These are phyloP conservation scores for Fusarium pseudograminearum DNA, from an alignment of 2,329 filamentous ascomycete genomes.

Conservation along the genomic window DNA sequence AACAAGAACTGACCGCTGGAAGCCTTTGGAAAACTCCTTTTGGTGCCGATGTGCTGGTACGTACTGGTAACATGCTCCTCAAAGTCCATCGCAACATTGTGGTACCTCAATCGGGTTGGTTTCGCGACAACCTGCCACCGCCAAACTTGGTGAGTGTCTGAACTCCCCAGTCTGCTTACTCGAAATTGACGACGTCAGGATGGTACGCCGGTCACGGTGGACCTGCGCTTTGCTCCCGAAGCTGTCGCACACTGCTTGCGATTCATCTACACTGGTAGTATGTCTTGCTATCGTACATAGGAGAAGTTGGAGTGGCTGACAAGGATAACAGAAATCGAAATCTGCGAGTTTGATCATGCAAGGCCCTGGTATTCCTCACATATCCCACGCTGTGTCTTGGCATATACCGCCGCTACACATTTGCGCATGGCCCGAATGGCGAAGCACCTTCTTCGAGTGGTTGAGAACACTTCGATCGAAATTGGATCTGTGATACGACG, in stretches of 20 bases:
- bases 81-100: constrained; percentile 54
- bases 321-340: constrained; percentile 44
- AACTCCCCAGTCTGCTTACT: background rate
- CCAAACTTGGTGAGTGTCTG: constrained; percentile 43
- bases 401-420: constrained; percentile 50
- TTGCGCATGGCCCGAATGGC: constrained; percentile 49
- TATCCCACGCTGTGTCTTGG: constrained; percentile 51
- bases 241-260: constrained; percentile 50
- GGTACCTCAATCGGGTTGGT: constrained; percentile 50
- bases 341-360: constrained; percentile 45
- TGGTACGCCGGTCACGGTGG: constrained; percentile 45
- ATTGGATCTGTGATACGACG: constrained; percentile 41
- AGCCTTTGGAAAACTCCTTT: constrained; percentile 52
- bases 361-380: constrained; percentile 47
- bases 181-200: constrained; percentile 43
- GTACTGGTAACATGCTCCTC: constrained; percentile 42
- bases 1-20: constrained; percentile 23
- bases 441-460: constrained; percentile 43
- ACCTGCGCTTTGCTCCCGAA: constrained; percentile 42
- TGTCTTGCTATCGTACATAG: constrained; percentile 14
- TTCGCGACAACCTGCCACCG: constrained; percentile 51
- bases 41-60: constrained; percentile 51
- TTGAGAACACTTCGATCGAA: constrained; percentile 45
- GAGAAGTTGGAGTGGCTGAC: constrained; percentile 1
- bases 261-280: constrained; percentile 54